phyloP scores from a whole-genome alignment of 371 early-diverging fungal species.

The Circinella minor region DNA sequence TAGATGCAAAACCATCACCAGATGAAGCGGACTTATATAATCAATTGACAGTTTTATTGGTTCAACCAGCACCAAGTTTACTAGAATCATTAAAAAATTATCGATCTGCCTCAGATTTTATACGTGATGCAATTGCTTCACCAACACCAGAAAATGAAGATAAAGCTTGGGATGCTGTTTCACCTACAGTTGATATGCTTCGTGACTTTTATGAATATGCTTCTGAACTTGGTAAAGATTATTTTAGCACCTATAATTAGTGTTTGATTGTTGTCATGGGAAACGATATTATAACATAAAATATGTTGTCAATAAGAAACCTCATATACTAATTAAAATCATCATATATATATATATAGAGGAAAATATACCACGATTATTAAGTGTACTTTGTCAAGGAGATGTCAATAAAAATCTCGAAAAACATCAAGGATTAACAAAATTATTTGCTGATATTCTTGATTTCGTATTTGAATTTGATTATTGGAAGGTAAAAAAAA shows the following conservation, averaged over 20 bases:
- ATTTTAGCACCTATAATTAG: too few species aligned
- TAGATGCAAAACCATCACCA: slow-evolving; percentile 57
- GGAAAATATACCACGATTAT: slow-evolving; percentile 72
- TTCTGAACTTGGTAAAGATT: slow-evolving; percentile 64
- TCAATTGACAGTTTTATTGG: slow-evolving; percentile 46
- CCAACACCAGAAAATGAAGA: slow-evolving; percentile 85
- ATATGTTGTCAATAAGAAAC: too few species aligned
- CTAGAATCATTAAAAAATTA: slow-evolving; percentile 59
- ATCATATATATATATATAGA: slow-evolving; percentile 44
- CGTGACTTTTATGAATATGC: slow-evolving; percentile 81
- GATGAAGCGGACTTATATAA: slow-evolving; percentile 58
- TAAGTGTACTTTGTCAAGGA: slow-evolving; percentile 75
- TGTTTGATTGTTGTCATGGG: too few species aligned
- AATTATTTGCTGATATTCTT: slow-evolving; percentile 81
- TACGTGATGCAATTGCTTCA: slow-evolving; percentile 79
- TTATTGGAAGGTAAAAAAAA: slow-evolving; percentile 75
- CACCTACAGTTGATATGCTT: slow-evolving; percentile 81
- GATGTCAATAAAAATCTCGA: slow-evolving; percentile 73
- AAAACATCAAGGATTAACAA: slow-evolving; percentile 78
- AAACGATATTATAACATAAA: too few species aligned
- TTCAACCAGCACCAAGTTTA: slow-evolving; percentile 51
- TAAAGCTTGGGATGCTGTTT: slow-evolving; percentile 83
- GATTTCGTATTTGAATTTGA: slow-evolving; percentile 92
- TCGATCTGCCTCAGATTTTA: slow-evolving; percentile 40
- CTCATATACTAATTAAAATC: background rate